Evolutionary conservation across 768 basidiomycete genomes (phyloP), one percentile per base, ranked within the genome.

Genomic region (Mycena galericulata): DNA sequence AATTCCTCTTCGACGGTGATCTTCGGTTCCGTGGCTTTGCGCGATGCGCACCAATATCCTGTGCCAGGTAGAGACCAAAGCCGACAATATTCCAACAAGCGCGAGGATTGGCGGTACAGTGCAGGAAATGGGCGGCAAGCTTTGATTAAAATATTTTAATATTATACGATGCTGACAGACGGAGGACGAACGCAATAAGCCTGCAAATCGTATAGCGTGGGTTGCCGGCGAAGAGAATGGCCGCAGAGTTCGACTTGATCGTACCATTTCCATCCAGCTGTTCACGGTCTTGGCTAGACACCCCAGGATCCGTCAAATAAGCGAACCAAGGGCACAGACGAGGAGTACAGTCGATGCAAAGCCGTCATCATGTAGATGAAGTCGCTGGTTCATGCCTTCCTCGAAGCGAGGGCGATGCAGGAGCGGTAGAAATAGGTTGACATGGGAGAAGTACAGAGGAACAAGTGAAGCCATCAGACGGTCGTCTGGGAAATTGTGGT

Each of bases 251-350:
- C 50, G 7, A 63, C 49, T 17, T 54, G 62, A 10, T 53, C 27
- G 41, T 43, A 54, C 22, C 36, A 53, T 6, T 41, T 45, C 62
- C 62, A 63, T 22, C 32, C 41, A 55, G 26, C 12, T 36, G 15
- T 11, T 29, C 15, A 2, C 15, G 40, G 34, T 36, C 34, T 14
- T 14, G 34, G 34, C 34, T 36, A 14, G 34, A 36, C 34, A 14
- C 34, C 36, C 29, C 26, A n/a, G 51, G 1, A 20, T 45, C 32
- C 20, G 57, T 14, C 2, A 53, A 27, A 24, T 63, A 54, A 54
- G 49, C 41, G 85, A 75, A 2, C 82, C 89, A 45, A 82, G 74
- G 0, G 90, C 88, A 72, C 86, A 87, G 0, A 89, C 79, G 15
- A 87, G 75, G 14, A 89, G 79, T 47, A 89, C 84, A 2, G 83